phyloP scores from a whole-genome alignment of 1,139 yeast genomes.

The Protomyces inundatus region DNA sequence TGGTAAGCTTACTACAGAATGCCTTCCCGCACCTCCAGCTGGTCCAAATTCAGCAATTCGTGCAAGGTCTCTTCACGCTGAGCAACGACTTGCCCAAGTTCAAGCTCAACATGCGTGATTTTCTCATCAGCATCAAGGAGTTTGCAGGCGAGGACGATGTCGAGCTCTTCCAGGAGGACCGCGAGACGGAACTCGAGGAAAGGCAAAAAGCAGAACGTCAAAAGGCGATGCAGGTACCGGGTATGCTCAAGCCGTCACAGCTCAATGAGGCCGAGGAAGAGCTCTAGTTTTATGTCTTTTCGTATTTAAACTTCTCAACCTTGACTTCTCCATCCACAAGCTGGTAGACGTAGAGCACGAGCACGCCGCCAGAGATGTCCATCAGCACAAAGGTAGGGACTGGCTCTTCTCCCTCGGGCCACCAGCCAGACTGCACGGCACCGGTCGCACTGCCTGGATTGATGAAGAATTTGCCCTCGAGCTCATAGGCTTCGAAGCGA shows the following conservation, averaged over 20 bases:
- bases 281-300: constrained; percentile 42
- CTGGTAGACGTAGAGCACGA: constrained; percentile 82
- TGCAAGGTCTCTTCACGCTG: constrained; percentile 62
- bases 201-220: constrained; percentile 67
- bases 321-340: constrained; percentile 75
- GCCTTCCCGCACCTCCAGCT: constrained; percentile 89
- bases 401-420: constrained; percentile 41
- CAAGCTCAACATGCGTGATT: constrained; percentile 84
- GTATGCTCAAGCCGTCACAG: constrained; percentile 69
- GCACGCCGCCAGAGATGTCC: constrained; percentile 70
- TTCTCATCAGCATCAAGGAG: constrained; percentile 92
- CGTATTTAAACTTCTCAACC: constrained; percentile 82
- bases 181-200: constrained; percentile 69
- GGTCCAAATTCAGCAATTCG: constrained; percentile 75
- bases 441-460: constrained; percentile 98
- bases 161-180: constrained; percentile 90
- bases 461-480: constrained; percentile 86
- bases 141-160: constrained; percentile 83
- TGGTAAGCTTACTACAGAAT: constrained; percentile 70
- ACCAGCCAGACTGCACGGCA: constrained; percentile 58
- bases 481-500: constrained; percentile 83
- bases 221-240: constrained; percentile 83
- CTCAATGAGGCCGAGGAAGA: constrained; percentile 13
- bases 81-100: constrained; percentile 73
- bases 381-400: constrained; percentile 86